A percentile compares a stretch with the other conserved stretches of the same genome.
Evolutionary conservation across 2,329 filamentous ascomycete species (phyloP).

Genomic region (Colletotrichum sp.): DNA sequence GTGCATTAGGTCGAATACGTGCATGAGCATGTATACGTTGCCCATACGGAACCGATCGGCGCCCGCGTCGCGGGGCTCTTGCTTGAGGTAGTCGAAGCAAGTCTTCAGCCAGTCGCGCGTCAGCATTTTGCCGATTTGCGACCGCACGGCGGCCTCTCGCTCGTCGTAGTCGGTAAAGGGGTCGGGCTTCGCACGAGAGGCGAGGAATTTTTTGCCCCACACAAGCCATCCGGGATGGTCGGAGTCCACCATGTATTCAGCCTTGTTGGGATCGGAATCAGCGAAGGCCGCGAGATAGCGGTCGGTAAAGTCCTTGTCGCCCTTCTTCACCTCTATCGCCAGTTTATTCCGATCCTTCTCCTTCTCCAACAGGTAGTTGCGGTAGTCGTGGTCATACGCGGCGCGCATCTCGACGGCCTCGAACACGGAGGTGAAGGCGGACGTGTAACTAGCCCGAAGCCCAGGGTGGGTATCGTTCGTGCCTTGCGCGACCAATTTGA

Average conservation of each 20-base stretch:
- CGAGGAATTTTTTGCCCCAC: slow-evolving; percentile 88
- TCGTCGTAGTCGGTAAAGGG: slow-evolving; percentile 79
- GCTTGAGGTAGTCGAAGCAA: slow-evolving; percentile 93
- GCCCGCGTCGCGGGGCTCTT: slow-evolving; percentile 84
- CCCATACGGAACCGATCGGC: slow-evolving; percentile 90
- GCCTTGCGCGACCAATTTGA: slow-evolving; percentile 82
- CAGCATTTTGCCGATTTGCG: slow-evolving; percentile 80
- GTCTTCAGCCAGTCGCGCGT: slow-evolving; percentile 85
- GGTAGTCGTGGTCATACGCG: slow-evolving; percentile 84
- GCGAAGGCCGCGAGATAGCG: slow-evolving; percentile 81
- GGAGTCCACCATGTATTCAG: slow-evolving; percentile 88
- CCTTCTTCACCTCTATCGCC: slow-evolving; percentile 72
- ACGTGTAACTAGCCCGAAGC: slow-evolving; percentile 80
- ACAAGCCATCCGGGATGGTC: slow-evolving; percentile 97
- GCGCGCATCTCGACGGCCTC: slow-evolving; percentile 88
- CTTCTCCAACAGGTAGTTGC: slow-evolving; percentile 82
- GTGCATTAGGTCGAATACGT: slow-evolving; percentile 89
- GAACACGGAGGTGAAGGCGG: slow-evolving; percentile 78
- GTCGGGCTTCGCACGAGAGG: slow-evolving; percentile 73
- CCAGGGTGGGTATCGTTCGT: slow-evolving; percentile 91
- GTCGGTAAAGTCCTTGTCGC: slow-evolving; percentile 79
- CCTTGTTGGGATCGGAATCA: slow-evolving; percentile 58
- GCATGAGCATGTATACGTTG: slow-evolving; percentile 84
- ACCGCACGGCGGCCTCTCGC: slow-evolving; percentile 74
- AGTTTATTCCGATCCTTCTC: slow-evolving; percentile 81